phyloP scores from a whole-genome alignment of 352 stramenopile species.

The Globisporangium cystogenes region DNA sequence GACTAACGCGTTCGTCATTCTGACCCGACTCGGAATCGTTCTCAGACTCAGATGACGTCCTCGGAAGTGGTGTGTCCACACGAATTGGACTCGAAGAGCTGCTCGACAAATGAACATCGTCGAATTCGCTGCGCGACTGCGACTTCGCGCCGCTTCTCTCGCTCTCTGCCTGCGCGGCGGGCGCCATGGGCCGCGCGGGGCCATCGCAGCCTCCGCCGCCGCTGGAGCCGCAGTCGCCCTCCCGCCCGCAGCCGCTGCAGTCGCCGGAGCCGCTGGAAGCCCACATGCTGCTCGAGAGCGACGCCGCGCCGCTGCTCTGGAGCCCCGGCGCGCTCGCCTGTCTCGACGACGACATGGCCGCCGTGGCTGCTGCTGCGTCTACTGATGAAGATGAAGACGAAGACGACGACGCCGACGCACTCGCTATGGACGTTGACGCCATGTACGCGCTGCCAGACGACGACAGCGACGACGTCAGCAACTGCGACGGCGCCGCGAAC shows the following conservation, averaged over 20 bases:
- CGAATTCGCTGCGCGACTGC: neutral
- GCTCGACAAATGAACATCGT: neutral
- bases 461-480: neutral
- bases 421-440: conserved; percentile 7
- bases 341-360: conserved; percentile 2
- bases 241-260: neutral
- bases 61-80: too few species aligned
- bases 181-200: neutral
- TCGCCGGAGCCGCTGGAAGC: neutral
- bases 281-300: conserved; percentile 8
- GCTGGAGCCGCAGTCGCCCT: neutral
- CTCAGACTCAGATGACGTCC: too few species aligned
- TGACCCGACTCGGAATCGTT: too few species aligned
- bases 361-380: too few species aligned
- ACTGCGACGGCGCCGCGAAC: neutral
- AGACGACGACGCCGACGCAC: neutral
- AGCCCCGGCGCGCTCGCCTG: conserved; percentile 10
- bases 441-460: conserved; percentile 4
- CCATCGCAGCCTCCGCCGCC: neutral
- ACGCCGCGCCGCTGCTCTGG: conserved; percentile 1
- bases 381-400: too few species aligned
- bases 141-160: conserved; percentile 1
- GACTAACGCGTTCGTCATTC: too few species aligned
- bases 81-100: neutral
- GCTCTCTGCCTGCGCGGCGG: neutral